Percentiles rank a stretch among this genome's conserved stretches.
Conservation (phyloP, 2,329 filamentous ascomycete genomes). For the Massarina eburnea region DNA sequence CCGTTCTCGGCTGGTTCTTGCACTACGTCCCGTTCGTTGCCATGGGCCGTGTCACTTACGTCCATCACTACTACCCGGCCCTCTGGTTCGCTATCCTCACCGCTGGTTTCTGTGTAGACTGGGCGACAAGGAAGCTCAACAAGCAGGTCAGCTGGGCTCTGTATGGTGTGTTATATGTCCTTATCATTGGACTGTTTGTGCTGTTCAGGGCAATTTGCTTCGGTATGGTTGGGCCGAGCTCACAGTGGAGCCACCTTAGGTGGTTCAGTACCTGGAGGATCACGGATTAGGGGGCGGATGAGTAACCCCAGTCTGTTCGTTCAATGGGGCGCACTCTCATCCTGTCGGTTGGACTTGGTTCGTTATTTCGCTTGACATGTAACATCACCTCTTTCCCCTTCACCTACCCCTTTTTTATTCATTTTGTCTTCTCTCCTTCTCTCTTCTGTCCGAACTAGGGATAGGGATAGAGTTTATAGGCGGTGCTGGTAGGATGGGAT, state of each 20-base stretch:
- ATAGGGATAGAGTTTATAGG: not conserved
- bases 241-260: conserved; percentile 87
- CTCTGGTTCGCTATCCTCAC: conserved; percentile 94
- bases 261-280: conserved; percentile 91
- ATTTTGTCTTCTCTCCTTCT: not conserved
- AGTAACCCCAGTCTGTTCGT: not conserved
- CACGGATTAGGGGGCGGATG: conserved; percentile 67
- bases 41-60: conserved; percentile 98
- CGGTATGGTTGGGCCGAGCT: conserved; percentile 85
- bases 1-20: conserved; percentile 88
- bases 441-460: not conserved
- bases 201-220: conserved; percentile 93
- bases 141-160: conserved; percentile 65
- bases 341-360: no score
- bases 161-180: conserved; percentile 74
- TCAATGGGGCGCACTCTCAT: not conserved
- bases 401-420: not conserved
- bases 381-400: not conserved
- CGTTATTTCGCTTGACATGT: not conserved
- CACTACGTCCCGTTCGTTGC: conserved; percentile 95
- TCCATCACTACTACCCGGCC: conserved; percentile 98
- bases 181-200: conserved; percentile 79
- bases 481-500: not conserved
- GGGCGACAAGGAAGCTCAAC: conserved; percentile 69
- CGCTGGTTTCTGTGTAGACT: conserved; percentile 86